phyloP scores from a whole-genome alignment of 352 stramenopile genomes.

The Aphanomyces invadans region DNA sequence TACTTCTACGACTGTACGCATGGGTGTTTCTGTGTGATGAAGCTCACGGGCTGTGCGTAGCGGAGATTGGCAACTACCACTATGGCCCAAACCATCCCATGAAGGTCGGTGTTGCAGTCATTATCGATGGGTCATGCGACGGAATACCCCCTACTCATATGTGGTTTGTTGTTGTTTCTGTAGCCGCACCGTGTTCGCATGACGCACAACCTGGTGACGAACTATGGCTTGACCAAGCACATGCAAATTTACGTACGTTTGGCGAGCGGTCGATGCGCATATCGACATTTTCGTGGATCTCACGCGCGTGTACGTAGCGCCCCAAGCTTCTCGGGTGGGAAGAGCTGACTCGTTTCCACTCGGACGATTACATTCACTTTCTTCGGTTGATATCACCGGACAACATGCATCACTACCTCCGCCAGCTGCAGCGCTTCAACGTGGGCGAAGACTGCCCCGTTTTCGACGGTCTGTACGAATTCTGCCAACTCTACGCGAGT shows the following conservation, averaged over 20 bases:
- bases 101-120: slow-evolving; percentile 44
- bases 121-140: background rate
- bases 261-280: too few species aligned
- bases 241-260: slow-evolving; percentile 96
- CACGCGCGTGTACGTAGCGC: too few species aligned
- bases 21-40: background rate
- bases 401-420: slow-evolving; percentile 95
- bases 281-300: too few species aligned
- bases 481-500: slow-evolving; percentile 96
- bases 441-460: slow-evolving; percentile 99
- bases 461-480: slow-evolving; percentile 99
- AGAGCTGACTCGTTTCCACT: slow-evolving; percentile 98
- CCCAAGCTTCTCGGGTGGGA: slow-evolving; percentile 93
- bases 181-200: slow-evolving; percentile 97
- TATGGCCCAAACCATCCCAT: slow-evolving; percentile 93
- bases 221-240: slow-evolving; percentile 98
- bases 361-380: slow-evolving; percentile 99
- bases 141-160: background rate
- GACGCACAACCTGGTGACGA: slow-evolving; percentile 99
- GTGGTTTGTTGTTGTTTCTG: background rate
- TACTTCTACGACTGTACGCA: slow-evolving; percentile 84
- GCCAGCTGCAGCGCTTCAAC: slow-evolving; percentile 94
- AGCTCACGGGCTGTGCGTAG: slow-evolving; percentile 31
- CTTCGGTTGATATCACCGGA: slow-evolving; percentile 96
- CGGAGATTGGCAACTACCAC: slow-evolving; percentile 98